Conservation (phyloP, 2,329 filamentous ascomycete genomes). For the Exophiala spinifera region DNA sequence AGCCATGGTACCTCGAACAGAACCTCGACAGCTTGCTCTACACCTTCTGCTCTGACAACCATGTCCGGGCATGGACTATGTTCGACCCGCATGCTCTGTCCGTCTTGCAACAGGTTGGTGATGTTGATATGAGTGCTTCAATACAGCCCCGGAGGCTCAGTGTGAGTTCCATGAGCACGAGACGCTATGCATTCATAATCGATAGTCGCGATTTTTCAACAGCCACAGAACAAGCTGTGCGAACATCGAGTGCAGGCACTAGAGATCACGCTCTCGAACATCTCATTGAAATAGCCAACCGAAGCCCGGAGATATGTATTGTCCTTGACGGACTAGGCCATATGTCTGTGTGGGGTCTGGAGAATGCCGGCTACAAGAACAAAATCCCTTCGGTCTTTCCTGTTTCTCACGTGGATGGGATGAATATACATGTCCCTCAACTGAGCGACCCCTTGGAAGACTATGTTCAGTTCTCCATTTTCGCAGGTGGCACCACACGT, state of each 20-base stretch:
- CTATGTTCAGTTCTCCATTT: slow-evolving; percentile 69
- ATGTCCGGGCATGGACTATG: slow-evolving; percentile 78
- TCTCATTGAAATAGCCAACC: slow-evolving; percentile 79
- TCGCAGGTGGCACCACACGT: slow-evolving; percentile 61
- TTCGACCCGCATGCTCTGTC: slow-evolving; percentile 69
- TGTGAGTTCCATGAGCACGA: slow-evolving; percentile 38
- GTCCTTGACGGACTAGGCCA: slow-evolving; percentile 78
- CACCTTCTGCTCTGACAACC: slow-evolving; percentile 77
- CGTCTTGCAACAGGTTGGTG: slow-evolving; percentile 73
- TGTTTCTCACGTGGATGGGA: slow-evolving; percentile 70
- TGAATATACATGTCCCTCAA: slow-evolving; percentile 43
- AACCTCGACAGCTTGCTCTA: slow-evolving; percentile 83
- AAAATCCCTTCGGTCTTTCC: slow-evolving; percentile 74
- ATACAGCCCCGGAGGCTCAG: slow-evolving; percentile 57
- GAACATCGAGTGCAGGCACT: slow-evolving; percentile 57
- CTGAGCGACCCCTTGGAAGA: slow-evolving; percentile 38
- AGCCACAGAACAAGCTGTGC: slow-evolving; percentile 73
- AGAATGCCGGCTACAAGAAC: slow-evolving; percentile 73
- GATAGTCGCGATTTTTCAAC: slow-evolving; percentile 75
- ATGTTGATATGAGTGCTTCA: slow-evolving; percentile 71
- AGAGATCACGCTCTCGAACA: slow-evolving; percentile 75
- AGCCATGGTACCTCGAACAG: slow-evolving; percentile 72
- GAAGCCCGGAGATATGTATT: slow-evolving; percentile 81
- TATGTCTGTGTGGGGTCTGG: slow-evolving; percentile 89
- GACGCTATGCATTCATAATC: slow-evolving; percentile 74